Percentiles rank a stretch among this genome's conserved stretches.
These are phyloP conservation scores for Lyophyllum shimeji DNA, from an alignment of 768 basidiomycete genomes.

Conservation along the genomic window DNA sequence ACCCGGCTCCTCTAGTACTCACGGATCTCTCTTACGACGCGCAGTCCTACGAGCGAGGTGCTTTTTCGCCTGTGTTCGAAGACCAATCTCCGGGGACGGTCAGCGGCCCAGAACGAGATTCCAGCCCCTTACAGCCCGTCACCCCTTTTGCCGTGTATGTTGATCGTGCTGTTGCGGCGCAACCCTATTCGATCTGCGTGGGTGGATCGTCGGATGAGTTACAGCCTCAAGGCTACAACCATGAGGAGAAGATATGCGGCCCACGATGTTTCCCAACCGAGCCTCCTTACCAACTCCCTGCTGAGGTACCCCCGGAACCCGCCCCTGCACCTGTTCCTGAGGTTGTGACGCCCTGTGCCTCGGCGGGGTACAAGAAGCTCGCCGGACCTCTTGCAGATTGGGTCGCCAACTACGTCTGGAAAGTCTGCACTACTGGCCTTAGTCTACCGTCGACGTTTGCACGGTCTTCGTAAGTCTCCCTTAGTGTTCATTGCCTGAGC, in stretches of 20 bases:
- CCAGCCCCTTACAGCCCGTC: constrained; percentile 71
- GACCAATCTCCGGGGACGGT: constrained; percentile 59
- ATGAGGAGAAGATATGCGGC: constrained; percentile 16
- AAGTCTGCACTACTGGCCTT: constrained; percentile 73
- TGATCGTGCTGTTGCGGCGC: constrained; percentile 64
- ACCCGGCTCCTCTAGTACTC: constrained; percentile 16
- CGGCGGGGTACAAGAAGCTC: constrained; percentile 64
- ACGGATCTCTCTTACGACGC: constrained; percentile 27
- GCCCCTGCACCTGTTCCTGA: constrained; percentile 41
- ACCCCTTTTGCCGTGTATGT: constrained; percentile 79
- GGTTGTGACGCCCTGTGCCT: constrained; percentile 49
- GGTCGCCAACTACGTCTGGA: constrained; percentile 81
- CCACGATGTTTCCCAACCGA: constrained; percentile 21
- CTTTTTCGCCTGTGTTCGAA: constrained; percentile 65
- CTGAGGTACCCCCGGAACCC: constrained; percentile 37
- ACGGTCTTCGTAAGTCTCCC: constrained; percentile 50
- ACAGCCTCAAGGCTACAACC: constrained; percentile 6
- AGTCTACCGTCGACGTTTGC: constrained; percentile 55
- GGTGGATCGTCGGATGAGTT: constrained; percentile 8
- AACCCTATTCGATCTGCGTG: constrained; percentile 9
- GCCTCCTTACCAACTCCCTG: constrained; percentile 22
- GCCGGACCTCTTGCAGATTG: constrained; percentile 78
- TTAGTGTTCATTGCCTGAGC: constrained; percentile 1
- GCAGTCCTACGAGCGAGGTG: constrained; percentile 38
- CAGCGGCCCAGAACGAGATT: constrained; percentile 50